Percentiles rank a stretch among this genome's conserved stretches.
Conservation (phyloP, 768 basidiomycete species). For the Pisolithus tinctorius region DNA sequence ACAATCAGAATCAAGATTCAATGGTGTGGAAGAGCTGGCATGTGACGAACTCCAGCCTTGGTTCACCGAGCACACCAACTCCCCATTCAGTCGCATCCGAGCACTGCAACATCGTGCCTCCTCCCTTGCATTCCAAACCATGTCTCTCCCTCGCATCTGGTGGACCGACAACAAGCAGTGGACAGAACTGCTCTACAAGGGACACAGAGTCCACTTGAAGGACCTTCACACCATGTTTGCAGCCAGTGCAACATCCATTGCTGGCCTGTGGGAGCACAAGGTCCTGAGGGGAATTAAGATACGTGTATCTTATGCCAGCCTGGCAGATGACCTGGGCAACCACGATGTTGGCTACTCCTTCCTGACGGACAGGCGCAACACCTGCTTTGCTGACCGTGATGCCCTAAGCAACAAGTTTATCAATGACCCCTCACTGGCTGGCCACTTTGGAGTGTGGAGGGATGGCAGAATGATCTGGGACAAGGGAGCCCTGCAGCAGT, state of each 20-base stretch:
- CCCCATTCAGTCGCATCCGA: neutral
- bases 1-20: neutral
- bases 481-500: slow-evolving; percentile 3
- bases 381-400: slow-evolving; percentile 6
- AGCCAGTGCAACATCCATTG: neutral
- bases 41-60: neutral
- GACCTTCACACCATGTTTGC: neutral
- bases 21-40: neutral
- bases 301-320: neutral
- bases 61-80: neutral
- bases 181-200: slow-evolving; percentile 1
- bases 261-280: slow-evolving; percentile 11
- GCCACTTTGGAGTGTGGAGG: too few relatives aligned
- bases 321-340: slow-evolving; percentile 1
- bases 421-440: too few relatives aligned
- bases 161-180: slow-evolving; percentile 1
- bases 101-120: slow-evolving; percentile 1
- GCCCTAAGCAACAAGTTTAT: too few relatives aligned
- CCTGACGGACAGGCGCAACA: neutral
- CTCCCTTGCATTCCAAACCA: neutral
- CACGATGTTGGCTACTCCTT: slow-evolving; percentile 1
- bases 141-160: slow-evolving; percentile 1
- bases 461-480: too few relatives aligned
- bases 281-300: slow-evolving; percentile 4
- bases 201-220: neutral